Base-by-base conservation (phyloP, 495 filamentous ascomycete species). In the Trichoderma virens region DNA sequence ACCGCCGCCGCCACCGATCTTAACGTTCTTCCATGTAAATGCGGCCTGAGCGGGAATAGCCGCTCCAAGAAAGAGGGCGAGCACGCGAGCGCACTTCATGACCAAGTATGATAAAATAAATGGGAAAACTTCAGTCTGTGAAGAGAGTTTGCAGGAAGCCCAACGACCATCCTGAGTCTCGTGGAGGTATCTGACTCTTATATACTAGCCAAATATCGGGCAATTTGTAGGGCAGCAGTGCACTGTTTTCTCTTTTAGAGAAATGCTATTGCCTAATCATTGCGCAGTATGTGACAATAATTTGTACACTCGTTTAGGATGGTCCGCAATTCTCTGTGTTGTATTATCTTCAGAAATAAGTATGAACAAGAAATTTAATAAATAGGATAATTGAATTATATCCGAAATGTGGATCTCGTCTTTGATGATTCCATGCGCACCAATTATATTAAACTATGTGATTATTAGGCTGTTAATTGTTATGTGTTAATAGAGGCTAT, bases 1-100 rank as follows among this genome's bases (percentile, higher is more conserved):
- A 25, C 85, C 85, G 43, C 84, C 85, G n/a, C 85, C 85, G 14
- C 82, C 80, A 20, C 77, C 78, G 27, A 79, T 76, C 64, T 75
- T 73, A 65, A 79, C 78, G 60, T 80, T 80, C 69, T 78, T 70
- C 78, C 78, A 80, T n/a, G 75, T 74, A 62, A 74, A 74, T 18
- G 74, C 77, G 31, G 71, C 72, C 18, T 67, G 63, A 20, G 62
- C 66, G 13, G 61, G 65, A n/a, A 65, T 60, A n/a, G 62, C 64
- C 2, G 63, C 38, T 18, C 39, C 61, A n/a, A 63, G 39, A 20
- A 62, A 4, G n/a, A 62, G 61, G 16, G 32, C 32, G 45, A 62
- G n/a, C 5, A 18, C 32, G 7, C 30, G 31, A 38, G 18, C 9
- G 59, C 14, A 28, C 27, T 56, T 56, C 51, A 56, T 56, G 23